A percentile compares a stretch with the other conserved stretches of the same genome.
These are phyloP conservation scores for Saturnispora galanensis DNA, from an alignment of 805 yeast genomes.

Conservation along the genomic window DNA sequence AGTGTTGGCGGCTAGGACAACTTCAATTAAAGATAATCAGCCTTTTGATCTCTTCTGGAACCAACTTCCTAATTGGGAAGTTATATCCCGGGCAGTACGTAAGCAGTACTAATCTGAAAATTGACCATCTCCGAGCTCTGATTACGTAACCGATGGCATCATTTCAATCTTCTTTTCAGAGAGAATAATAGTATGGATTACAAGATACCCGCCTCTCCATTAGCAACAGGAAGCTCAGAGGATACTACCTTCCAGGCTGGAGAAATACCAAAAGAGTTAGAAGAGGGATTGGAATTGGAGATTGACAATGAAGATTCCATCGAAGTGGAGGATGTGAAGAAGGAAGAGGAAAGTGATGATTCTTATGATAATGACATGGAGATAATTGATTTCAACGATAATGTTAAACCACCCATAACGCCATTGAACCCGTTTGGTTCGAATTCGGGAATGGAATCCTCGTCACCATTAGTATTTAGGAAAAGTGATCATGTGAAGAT, in stretches of 20 bases:
- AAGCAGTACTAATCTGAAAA: not conserved
- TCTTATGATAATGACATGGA: slow-evolving; percentile 5
- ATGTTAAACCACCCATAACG: slow-evolving; percentile 16
- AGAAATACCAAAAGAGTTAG: slow-evolving; percentile 7
- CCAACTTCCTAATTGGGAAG: not conserved
- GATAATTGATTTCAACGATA: slow-evolving; percentile 13
- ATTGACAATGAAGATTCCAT: slow-evolving; percentile 10
- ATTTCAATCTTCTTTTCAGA: no score
- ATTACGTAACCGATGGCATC: not conserved
- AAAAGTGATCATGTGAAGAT: not conserved
- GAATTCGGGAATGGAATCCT: slow-evolving; percentile 17
- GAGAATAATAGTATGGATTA: not conserved
- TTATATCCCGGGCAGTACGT: not conserved
- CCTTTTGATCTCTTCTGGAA: not conserved
- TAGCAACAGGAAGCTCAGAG: not conserved
- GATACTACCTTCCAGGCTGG: not conserved
- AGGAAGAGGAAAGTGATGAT: slow-evolving; percentile 8
- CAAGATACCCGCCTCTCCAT: slow-evolving; percentile 1
- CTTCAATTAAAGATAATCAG: not conserved
- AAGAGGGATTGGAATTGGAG: slow-evolving; percentile 9
- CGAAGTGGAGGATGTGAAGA: slow-evolving; percentile 17
- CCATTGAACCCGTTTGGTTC: slow-evolving; percentile 26
- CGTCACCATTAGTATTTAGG: slow-evolving; percentile 17
- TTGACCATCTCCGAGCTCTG: not conserved
- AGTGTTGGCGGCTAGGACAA: not conserved